Evolutionary conservation across 2,329 filamentous ascomycete genomes (phyloP), one percentile per base, ranked within the genome.

Genomic region (Cladosporium sp.): DNA sequence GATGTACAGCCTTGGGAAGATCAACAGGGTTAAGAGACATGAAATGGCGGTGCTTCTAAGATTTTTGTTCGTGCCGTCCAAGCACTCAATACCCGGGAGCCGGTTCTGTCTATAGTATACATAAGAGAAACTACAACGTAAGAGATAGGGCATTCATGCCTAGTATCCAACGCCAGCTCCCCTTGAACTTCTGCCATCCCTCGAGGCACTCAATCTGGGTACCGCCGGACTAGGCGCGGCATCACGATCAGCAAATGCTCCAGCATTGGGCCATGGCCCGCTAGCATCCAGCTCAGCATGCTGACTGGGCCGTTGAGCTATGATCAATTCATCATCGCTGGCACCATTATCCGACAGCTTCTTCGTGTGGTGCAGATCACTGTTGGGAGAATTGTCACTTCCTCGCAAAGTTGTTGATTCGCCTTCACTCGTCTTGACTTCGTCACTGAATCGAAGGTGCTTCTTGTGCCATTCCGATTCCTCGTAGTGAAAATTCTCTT

Each of bases 401-500:
- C 50, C 39, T 27, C 43, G 46, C 11, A 59, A 40, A 7, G 55
- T 57, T 3, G 54, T 57, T 1, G 51, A 55, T 19, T 59, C 61
- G 8, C 61, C 59, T 27, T 62, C 57, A 4, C 51, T 57, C 11
- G 55, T 53, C 38, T 59, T 60, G 19, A 62, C 56, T 22, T 62
- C 58, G 25, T 62, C 57, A 9, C 51, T 55, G 52, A 62, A 62
- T 3, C 59, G 53, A 2, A 61, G 55, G 30, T 63, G 62, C 29
- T 59, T 55, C 50, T 64, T 59, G 52, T 67, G 66, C 63, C 65
- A 68, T 3, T 61, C 59, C 9, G 52, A 58, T 48, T 56, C 50
- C 18, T 73, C 70, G 45, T 79, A 76, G 38, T 69, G 66, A 53
- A 78, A 76, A 32, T 79, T 66, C 20, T 77, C 60, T 53, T 80